Conservation (phyloP, 768 basidiomycete species). For the Coprinopsis sp. region DNA sequence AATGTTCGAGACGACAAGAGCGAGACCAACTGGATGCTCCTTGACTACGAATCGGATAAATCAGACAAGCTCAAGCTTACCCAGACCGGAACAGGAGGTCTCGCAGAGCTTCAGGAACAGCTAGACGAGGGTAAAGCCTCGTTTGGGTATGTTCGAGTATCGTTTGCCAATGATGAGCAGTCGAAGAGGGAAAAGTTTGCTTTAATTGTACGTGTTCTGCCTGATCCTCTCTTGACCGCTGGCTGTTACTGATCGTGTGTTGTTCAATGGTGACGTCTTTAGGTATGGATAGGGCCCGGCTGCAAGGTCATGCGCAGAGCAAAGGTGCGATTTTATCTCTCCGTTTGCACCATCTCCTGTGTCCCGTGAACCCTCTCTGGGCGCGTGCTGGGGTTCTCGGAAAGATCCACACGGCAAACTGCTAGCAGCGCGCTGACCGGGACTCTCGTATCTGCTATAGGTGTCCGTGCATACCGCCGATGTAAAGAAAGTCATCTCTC, state of each 20-base stretch:
- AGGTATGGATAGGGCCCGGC: conserved; percentile 74
- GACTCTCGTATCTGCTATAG: conserved; percentile 35
- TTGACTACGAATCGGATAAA: conserved; percentile 84
- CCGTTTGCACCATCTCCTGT: too few relatives aligned
- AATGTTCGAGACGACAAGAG: conserved; percentile 83
- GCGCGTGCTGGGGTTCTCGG: conserved; percentile 23
- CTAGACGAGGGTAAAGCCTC: conserved; percentile 74
- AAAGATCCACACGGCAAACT: conserved; percentile 28
- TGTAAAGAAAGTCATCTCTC: conserved; percentile 76
- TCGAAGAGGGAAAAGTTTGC: conserved; percentile 86
- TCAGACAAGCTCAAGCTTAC: conserved; percentile 81
- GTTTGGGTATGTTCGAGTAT: conserved; percentile 79
- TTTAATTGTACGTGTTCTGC: conserved; percentile 59
- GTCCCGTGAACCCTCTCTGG: too few relatives aligned
- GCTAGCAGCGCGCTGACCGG: conserved; percentile 12
- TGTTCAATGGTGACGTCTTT: conserved; percentile 19
- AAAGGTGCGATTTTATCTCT: conserved; percentile 57
- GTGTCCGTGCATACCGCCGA: conserved; percentile 89
- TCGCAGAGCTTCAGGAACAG: conserved; percentile 67
- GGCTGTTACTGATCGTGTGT: conserved; percentile 14
- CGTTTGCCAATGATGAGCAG: conserved; percentile 84
- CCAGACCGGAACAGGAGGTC: conserved; percentile 73
- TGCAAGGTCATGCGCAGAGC: conserved; percentile 92
- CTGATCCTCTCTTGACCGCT: too few relatives aligned
- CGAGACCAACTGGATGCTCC: conserved; percentile 84